phyloP scores from a whole-genome alignment of 2,329 filamentous ascomycete genomes.

The Penicillium sp. region DNA sequence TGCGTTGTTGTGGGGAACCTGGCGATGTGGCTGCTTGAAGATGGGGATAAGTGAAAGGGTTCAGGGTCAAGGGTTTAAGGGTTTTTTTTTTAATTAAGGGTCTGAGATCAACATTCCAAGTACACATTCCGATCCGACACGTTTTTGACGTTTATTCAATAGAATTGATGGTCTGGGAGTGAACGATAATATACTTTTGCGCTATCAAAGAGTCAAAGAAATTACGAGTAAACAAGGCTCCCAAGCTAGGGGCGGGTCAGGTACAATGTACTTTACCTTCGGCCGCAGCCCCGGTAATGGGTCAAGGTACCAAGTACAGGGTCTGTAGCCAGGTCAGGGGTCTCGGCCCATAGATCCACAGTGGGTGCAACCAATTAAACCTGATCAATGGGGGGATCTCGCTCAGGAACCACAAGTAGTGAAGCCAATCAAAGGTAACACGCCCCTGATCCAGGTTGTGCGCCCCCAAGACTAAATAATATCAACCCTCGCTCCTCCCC shows the following conservation, averaged over 20 bases:
- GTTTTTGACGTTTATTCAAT: neutral
- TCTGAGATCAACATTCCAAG: neutral
- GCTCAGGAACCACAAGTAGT: constrained; percentile 17
- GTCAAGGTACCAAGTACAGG: constrained; percentile 7
- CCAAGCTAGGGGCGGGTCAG: neutral
- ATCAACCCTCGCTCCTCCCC: neutral
- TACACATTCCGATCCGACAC: neutral
- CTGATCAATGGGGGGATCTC: neutral
- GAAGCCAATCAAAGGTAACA: constrained; percentile 12
- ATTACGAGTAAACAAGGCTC: neutral
- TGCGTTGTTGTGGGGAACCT: neutral
- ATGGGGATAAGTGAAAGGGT: neutral
- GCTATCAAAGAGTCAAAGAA: neutral
- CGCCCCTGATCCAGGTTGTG: constrained; percentile 20
- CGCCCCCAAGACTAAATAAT: constrained; percentile 1
- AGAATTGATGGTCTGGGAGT: neutral
- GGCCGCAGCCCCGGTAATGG: neutral
- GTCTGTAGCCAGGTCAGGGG: neutral
- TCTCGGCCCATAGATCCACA: constrained; percentile 11
- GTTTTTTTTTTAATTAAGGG: neutral
- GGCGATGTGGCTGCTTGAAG: neutral
- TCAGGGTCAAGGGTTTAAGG: neutral
- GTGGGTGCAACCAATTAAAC: constrained; percentile 13
- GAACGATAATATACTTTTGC: neutral
- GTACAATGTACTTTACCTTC: neutral